Evolutionary conservation across 352 stramenopile species (phyloP), one percentile per base, ranked within the genome.

Genomic region (Phytophthora lateralis): DNA sequence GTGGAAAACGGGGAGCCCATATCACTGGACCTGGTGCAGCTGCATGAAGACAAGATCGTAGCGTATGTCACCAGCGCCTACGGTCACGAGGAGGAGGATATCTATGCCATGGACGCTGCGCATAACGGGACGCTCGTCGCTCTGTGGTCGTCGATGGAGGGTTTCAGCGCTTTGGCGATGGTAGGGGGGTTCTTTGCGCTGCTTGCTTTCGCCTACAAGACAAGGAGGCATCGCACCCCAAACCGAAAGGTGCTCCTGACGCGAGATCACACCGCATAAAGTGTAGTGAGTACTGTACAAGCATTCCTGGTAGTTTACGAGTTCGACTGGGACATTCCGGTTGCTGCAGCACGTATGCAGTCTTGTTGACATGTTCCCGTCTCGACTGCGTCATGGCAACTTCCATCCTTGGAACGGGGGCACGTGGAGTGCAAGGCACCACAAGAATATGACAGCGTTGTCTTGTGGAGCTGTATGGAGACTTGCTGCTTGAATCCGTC

Each of bases 51-150:
- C 15, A 68, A 80, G 11, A 82, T 92, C 50, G 61, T 77, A 3
- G 71, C 73, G 41, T 92, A 76, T 41, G 64, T 90, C 24, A 71
- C 56, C 30, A 84, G 64, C 27, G 73, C 82, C 3, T 92, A 89
- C 59, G 56, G 60, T 17, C 71, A 89, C 29, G 65, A 72, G 26
- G 80, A 82, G 9, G 55, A 80, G 8, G 76, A 86, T 12, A 64
- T 79, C 0, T 87, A 76, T 43, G 61, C 48, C 15, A 78, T 88
- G 68, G 61, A 85, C 34, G 77, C 71, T 26, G 73, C 72, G 4
- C 63, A 76, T 47, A 82, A 85, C 29, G 75, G 78, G 4, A 66
- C 76, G 5, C 49, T 65, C 5, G 55, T 67, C 3, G 68, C 70
- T n/a, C 20, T 88, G 15, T 69, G 71, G 63, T 73, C 74, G 15